These are phyloP conservation scores for Sisymbrium irio DNA, from an alignment of 345 rosid genomes.

Conservation along the genomic window DNA sequence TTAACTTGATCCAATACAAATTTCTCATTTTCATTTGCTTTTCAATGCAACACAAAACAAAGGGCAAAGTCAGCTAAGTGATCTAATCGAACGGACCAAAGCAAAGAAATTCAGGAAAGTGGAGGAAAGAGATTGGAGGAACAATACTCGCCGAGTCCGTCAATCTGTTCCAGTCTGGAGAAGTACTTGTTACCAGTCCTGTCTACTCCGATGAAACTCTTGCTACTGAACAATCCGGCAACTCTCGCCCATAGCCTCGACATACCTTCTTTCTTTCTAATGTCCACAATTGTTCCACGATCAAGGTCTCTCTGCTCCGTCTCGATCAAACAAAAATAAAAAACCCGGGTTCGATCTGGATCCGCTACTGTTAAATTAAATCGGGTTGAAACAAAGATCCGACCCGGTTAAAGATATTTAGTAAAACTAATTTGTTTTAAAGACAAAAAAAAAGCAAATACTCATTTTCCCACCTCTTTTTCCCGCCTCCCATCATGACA, in stretches of 20 bases:
- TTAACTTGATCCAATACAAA: not conserved
- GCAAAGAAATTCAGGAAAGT: not conserved
- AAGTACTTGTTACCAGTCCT: constrained; percentile 81
- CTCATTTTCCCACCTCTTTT: constrained; percentile 38
- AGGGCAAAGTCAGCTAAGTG: not conserved
- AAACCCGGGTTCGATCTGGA: not conserved
- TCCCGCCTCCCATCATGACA: constrained; percentile 43
- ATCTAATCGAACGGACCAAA: not conserved
- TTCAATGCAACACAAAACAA: not conserved
- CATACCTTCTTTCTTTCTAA: constrained; percentile 41
- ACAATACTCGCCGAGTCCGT: constrained; percentile 68
- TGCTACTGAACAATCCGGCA: constrained; percentile 60
- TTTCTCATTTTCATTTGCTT: not conserved
- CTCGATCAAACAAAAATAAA: not conserved
- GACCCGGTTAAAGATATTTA: not conserved
- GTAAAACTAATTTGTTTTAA: too few relatives aligned
- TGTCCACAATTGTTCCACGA: not conserved
- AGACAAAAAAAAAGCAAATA: too few relatives aligned
- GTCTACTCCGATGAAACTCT: constrained; percentile 56
- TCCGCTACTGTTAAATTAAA: not conserved
- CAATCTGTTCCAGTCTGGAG: constrained; percentile 71
- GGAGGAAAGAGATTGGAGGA: constrained; percentile 10
- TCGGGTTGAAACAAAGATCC: not conserved
- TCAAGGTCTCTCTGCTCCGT: constrained; percentile 4
- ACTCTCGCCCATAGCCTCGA: constrained; percentile 71